Percentiles rank a stretch among this genome's conserved stretches.
phyloP scores from a whole-genome alignment of 768 basidiomycete genomes.

The Sporobolomyces pararoseus region DNA sequence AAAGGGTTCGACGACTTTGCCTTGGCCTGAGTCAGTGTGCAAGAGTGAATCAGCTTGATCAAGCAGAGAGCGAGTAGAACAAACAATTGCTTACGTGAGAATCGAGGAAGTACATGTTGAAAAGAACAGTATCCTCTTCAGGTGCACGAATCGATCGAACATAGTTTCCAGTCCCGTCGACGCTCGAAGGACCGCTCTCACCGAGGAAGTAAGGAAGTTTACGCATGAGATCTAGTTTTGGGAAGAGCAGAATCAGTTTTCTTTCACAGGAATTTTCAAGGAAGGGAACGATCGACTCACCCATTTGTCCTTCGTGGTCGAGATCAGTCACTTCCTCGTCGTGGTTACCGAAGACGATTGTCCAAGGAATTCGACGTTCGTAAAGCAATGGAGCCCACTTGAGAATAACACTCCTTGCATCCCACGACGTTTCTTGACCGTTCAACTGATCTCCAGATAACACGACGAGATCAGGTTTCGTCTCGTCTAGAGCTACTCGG shows the following conservation, averaged over 20 bases:
- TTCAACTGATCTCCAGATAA: slow-evolving; percentile 92
- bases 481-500: slow-evolving; percentile 64
- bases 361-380: slow-evolving; percentile 76
- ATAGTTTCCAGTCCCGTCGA: slow-evolving; percentile 91
- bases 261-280: no score
- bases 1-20: slow-evolving; percentile 29
- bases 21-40: slow-evolving; percentile 11
- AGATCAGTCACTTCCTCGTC: slow-evolving; percentile 66
- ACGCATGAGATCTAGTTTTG: slow-evolving; percentile 59
- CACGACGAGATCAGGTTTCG: slow-evolving; percentile 85
- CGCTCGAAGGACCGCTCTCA: slow-evolving; percentile 70
- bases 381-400: slow-evolving; percentile 79
- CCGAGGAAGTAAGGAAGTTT: slow-evolving; percentile 80
- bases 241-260: no score
- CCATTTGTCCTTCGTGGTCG: slow-evolving; percentile 63
- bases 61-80: not conserved
- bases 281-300: slow-evolving; percentile 41
- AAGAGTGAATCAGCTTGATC: not conserved
- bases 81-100: slow-evolving; percentile 33
- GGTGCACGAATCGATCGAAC: slow-evolving; percentile 35
- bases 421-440: slow-evolving; percentile 85
- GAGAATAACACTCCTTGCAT: slow-evolving; percentile 76
- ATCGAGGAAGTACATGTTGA: slow-evolving; percentile 47
- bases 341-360: slow-evolving; percentile 90
- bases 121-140: slow-evolving; percentile 30